Percentiles rank a stretch among this genome's conserved stretches.
Evolutionary conservation across 805 yeast genomes (phyloP).

Genomic region (Cyberlindnera xylosilytica): DNA sequence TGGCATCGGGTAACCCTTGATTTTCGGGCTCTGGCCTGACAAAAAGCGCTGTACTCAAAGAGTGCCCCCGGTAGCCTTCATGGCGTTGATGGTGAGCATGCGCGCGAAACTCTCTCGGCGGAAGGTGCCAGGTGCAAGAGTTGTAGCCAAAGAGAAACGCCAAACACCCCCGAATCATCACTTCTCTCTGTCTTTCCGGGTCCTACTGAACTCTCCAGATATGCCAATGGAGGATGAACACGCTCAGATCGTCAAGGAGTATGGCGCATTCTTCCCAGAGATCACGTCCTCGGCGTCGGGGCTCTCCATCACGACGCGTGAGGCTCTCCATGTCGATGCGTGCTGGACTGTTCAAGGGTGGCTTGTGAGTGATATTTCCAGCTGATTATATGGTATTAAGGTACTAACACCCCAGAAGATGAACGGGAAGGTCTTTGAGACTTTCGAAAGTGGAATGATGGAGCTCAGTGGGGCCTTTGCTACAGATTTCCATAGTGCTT

Average conservation of each 20-base stretch:
- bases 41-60: no score
- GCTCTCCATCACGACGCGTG: not conserved
- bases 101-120: no score
- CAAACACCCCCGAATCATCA: no score
- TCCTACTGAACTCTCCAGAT: no score
- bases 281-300: not conserved
- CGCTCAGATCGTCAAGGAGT: constrained; percentile 6
- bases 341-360: constrained; percentile 8
- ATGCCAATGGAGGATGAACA: constrained; percentile 7
- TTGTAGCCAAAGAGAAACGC: no score
- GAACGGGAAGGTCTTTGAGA: constrained; percentile 20
- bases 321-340: not conserved
- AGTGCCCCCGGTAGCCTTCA: no score
- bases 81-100: no score
- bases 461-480: constrained; percentile 7
- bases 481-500: constrained; percentile 8
- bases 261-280: constrained; percentile 1
- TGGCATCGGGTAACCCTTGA: no score
- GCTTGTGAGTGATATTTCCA: constrained; percentile 2
- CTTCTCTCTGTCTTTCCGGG: no score
- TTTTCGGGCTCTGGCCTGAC: no score
- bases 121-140: no score
- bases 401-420: not conserved
- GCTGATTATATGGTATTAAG: not conserved
- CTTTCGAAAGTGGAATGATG: constrained; percentile 29